Percentiles rank a stretch among this genome's conserved stretches.
Conservation (phyloP, 2,329 filamentous ascomycete species). For the Monosporascus sp. region DNA sequence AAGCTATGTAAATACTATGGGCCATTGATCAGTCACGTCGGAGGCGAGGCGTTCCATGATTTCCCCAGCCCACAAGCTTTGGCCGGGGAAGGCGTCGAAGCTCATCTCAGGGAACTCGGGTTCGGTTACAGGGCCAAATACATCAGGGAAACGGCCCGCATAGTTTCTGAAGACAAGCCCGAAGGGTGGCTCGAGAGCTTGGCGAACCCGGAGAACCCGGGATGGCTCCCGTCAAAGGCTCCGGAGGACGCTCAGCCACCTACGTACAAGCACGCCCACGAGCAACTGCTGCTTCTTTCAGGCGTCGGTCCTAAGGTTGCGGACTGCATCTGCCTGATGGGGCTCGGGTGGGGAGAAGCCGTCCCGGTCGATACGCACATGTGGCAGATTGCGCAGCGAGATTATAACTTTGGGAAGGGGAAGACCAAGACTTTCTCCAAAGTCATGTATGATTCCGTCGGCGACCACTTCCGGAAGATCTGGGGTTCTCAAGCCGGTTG, state of each 20-base stretch:
- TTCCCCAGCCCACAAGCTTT: constrained; percentile 76
- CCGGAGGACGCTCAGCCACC: constrained; percentile 44
- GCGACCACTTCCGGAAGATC: constrained; percentile 78
- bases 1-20: constrained; percentile 89
- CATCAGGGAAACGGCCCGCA: constrained; percentile 76
- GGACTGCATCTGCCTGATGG: constrained; percentile 95
- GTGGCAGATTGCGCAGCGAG: constrained; percentile 94
- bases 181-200: constrained; percentile 71
- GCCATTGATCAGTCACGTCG: constrained; percentile 64
- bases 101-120: constrained; percentile 72
- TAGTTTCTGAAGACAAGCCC: constrained; percentile 63
- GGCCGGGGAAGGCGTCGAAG: constrained; percentile 69
- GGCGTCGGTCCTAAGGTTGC: constrained; percentile 96
- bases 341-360: constrained; percentile 89
- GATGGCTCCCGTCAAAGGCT: constrained; percentile 45
- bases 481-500: constrained; percentile 95
- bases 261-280: constrained; percentile 76
- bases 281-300: constrained; percentile 69
- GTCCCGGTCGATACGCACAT: constrained; percentile 97
- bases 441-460: constrained; percentile 81
- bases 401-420: constrained; percentile 85
- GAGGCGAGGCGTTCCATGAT: constrained; percentile 72
- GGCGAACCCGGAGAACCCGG: constrained; percentile 69
- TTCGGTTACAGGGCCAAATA: constrained; percentile 96
- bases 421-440: constrained; percentile 85